phyloP scores from a whole-genome alignment of 2,329 filamentous ascomycete genomes.

The Chalaropsis thielavioides region DNA sequence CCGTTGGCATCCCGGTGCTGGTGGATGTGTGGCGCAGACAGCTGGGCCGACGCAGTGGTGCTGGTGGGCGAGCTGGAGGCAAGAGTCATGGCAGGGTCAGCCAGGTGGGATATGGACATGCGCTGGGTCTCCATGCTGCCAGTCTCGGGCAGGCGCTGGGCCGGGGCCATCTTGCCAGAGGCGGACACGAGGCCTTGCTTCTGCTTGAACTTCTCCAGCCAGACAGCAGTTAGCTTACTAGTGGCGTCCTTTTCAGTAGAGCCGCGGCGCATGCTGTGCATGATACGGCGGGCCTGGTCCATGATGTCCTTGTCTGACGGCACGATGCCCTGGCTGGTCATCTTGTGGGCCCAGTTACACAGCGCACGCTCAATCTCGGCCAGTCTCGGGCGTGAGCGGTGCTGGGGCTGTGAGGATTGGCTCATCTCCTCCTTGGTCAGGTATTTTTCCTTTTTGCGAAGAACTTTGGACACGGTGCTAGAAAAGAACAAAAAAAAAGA shows the following conservation, averaged over 20 bases:
- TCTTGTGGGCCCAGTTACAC: constrained; percentile 72
- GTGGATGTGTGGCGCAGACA: neutral
- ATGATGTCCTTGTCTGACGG: constrained; percentile 70
- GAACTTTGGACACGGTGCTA: constrained; percentile 96
- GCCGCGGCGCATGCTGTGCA: constrained; percentile 50
- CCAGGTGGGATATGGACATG: constrained; percentile 26
- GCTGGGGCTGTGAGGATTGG: constrained; percentile 24
- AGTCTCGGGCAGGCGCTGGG: constrained; percentile 22
- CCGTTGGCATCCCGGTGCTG: neutral
- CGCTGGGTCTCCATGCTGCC: constrained; percentile 23
- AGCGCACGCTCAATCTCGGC: constrained; percentile 88
- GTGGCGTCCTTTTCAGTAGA: constrained; percentile 49
- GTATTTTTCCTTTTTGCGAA: constrained; percentile 90
- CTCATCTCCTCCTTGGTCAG: constrained; percentile 67
- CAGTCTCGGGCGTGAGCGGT: constrained; percentile 54
- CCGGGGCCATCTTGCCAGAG: constrained; percentile 37
- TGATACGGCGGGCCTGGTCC: constrained; percentile 72
- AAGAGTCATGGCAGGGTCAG: constrained; percentile 24
- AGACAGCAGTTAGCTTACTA: constrained; percentile 57
- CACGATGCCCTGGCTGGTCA: constrained; percentile 58
- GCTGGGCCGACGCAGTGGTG: neutral
- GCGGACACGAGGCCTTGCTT: constrained; percentile 49
- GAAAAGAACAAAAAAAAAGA: neutral
- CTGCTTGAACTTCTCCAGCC: constrained; percentile 92
- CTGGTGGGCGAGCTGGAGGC: constrained; percentile 18